Percentiles rank a stretch among this genome's conserved stretches.
phyloP scores from a whole-genome alignment of 495 filamentous ascomycete species.

The Tirmania nivea region DNA sequence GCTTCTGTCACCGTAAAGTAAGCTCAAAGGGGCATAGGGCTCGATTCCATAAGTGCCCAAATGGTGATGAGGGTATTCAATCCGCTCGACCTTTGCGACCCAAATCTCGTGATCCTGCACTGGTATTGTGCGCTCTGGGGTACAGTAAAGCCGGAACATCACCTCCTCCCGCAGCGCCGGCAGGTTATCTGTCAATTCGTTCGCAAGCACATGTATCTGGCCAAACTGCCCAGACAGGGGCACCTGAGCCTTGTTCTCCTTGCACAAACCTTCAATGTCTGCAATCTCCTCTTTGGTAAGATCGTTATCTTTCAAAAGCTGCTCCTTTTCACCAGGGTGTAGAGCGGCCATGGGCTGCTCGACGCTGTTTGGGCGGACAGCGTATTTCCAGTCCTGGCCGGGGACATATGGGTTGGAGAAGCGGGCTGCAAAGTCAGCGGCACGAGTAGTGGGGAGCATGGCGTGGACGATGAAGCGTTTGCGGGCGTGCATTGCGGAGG shows the following conservation, averaged over 20 bases:
- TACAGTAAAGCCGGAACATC: conserved; percentile 9
- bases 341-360: not conserved
- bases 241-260: not conserved
- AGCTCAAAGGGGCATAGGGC: not conserved
- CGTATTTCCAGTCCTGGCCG: not conserved
- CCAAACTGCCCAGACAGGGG: not conserved
- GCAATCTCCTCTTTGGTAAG: not conserved
- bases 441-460: conserved; percentile 7
- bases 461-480: conserved; percentile 13
- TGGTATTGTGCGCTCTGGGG: conserved; percentile 6
- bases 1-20: not conserved
- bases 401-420: conserved; percentile 7
- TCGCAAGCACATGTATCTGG: not conserved
- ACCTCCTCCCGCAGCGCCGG: conserved; percentile 14
- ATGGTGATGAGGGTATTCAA: conserved; percentile 1
- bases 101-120: conserved; percentile 17
- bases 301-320: too few relatives aligned
- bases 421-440: conserved; percentile 10
- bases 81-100: conserved; percentile 11
- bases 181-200: not conserved
- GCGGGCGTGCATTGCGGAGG: conserved; percentile 7
- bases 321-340: not conserved
- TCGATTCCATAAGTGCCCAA: not conserved
- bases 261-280: not conserved
- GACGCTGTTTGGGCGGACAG: not conserved